Conservation (phyloP, 345 rosid species). For the Pelargonium nanum region DNA sequence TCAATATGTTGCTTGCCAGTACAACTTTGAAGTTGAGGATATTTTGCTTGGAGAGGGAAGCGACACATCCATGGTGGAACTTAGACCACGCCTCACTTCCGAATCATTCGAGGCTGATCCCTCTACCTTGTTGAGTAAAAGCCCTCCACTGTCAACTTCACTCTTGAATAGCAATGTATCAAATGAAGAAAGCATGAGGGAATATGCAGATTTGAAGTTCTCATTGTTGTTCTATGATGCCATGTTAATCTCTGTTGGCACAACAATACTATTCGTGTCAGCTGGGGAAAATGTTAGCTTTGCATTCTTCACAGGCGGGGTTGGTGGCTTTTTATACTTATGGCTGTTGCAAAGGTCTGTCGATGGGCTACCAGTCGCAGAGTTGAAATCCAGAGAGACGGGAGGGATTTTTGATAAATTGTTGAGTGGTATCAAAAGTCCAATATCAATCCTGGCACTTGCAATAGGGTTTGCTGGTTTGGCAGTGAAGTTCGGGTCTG, state of each 20-base stretch:
- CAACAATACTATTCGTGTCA: constrained; percentile 29
- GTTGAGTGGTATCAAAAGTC: constrained; percentile 29
- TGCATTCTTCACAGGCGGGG: constrained; percentile 70
- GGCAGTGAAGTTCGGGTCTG: constrained; percentile 29
- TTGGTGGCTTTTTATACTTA: constrained; percentile 56
- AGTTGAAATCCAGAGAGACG: constrained; percentile 22
- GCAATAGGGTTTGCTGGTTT: constrained; percentile 32
- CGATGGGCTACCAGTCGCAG: constrained; percentile 45
- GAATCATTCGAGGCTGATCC: constrained; percentile 31
- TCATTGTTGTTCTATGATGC: constrained; percentile 53
- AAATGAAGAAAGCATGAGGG: constrained; percentile 75
- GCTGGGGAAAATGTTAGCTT: constrained; percentile 36
- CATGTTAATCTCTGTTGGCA: constrained; percentile 37
- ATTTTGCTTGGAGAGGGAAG: constrained; percentile 63
- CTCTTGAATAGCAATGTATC: constrained; percentile 15
- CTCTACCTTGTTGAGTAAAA: constrained; percentile 17
- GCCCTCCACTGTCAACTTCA: constrained; percentile 17
- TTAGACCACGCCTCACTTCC: constrained; percentile 37
- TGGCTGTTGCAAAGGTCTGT: constrained; percentile 64
- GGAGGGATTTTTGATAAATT: constrained; percentile 9
- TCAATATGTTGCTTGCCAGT: constrained; percentile 21
- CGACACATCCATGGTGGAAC: constrained; percentile 59
- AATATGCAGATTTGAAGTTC: constrained; percentile 62
- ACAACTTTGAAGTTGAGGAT: constrained; percentile 56
- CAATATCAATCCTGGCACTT: constrained; percentile 34